Evolutionary conservation across 805 yeast genomes (phyloP).

Genomic region (Kurtzmaniella fragi): DNA sequence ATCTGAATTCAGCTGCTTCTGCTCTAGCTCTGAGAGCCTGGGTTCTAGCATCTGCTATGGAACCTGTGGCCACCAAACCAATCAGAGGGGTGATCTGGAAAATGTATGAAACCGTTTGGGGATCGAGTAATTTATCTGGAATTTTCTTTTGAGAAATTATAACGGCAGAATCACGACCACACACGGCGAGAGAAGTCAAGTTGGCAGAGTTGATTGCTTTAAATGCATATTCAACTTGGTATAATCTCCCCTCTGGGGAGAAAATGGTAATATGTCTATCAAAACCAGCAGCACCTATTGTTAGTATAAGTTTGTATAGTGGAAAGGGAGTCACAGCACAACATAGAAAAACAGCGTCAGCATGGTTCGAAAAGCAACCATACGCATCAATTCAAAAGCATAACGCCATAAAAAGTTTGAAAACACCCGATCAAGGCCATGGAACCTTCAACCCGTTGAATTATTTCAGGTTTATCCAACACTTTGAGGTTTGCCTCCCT

Average conservation of each 20-base stretch:
- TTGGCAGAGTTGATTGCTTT: constrained; percentile 93
- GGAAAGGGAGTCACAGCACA: not conserved
- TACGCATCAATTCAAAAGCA: too few relatives aligned
- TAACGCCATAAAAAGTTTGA: too few relatives aligned
- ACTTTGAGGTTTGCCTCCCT: too few relatives aligned
- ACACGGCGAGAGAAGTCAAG: constrained; percentile 81
- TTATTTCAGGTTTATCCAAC: too few relatives aligned
- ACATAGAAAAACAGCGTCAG: too few relatives aligned
- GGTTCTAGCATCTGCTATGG: constrained; percentile 92
- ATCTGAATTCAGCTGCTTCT: constrained; percentile 95
- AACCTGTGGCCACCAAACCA: constrained; percentile 92
- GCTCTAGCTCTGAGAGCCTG: constrained; percentile 85
- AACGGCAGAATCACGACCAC: constrained; percentile 84
- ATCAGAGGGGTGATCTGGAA: constrained; percentile 76
- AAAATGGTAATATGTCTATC: constrained; percentile 98
- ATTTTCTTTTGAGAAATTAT: constrained; percentile 92
- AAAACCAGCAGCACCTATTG: constrained; percentile 80
- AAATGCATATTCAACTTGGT: constrained; percentile 97
- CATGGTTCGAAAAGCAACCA: too few relatives aligned
- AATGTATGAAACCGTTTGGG: constrained; percentile 79
- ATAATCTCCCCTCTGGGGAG: constrained; percentile 96
- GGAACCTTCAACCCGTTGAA: too few relatives aligned
- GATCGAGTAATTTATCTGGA: constrained; percentile 89
- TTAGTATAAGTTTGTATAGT: constrained; percentile 27
- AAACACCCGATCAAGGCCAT: too few relatives aligned